phyloP scores from a whole-genome alignment of 768 basidiomycete genomes.

The Pulveroboletus ravenelii region DNA sequence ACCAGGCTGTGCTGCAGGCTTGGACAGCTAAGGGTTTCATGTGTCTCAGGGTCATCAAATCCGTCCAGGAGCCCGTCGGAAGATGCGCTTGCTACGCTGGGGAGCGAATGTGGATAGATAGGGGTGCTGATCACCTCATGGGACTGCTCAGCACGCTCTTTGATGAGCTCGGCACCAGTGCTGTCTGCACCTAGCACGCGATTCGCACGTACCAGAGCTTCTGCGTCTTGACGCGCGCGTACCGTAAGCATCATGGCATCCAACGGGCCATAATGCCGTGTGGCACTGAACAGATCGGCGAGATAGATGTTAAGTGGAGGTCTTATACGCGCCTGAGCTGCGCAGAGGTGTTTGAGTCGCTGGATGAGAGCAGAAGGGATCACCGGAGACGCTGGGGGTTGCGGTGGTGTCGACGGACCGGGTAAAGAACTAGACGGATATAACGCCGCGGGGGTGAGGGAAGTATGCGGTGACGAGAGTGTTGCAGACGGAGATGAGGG shows the following conservation, averaged over 20 bases:
- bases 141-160: slow-evolving; percentile 19
- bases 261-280: slow-evolving; percentile 63
- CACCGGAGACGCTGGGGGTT: slow-evolving; percentile 20
- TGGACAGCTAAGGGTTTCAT: slow-evolving; percentile 1
- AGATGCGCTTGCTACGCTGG: slow-evolving; percentile 16
- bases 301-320: slow-evolving; percentile 58
- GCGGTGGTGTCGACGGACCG: slow-evolving; percentile 27
- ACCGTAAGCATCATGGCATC: slow-evolving; percentile 66
- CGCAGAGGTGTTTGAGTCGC: slow-evolving; percentile 25
- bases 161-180: slow-evolving; percentile 56
- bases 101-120: slow-evolving; percentile 15
- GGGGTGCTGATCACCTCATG: slow-evolving; percentile 19
- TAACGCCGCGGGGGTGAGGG: slow-evolving; percentile 24
- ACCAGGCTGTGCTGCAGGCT: slow-evolving; percentile 3
- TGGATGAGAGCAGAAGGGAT: slow-evolving; percentile 30
- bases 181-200: slow-evolving; percentile 60
- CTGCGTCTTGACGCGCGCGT: slow-evolving; percentile 56
- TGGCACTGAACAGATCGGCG: slow-evolving; percentile 68
- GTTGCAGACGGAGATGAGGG: slow-evolving; percentile 27
- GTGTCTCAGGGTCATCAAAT: slow-evolving; percentile 12
- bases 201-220: slow-evolving; percentile 61
- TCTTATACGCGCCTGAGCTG: slow-evolving; percentile 41
- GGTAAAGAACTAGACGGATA: slow-evolving; percentile 11
- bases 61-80: slow-evolving; percentile 21
- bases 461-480: slow-evolving; percentile 26